Evolutionary conservation across 495 filamentous ascomycete species (phyloP).

Genomic region (Aspergillus cristatus): DNA sequence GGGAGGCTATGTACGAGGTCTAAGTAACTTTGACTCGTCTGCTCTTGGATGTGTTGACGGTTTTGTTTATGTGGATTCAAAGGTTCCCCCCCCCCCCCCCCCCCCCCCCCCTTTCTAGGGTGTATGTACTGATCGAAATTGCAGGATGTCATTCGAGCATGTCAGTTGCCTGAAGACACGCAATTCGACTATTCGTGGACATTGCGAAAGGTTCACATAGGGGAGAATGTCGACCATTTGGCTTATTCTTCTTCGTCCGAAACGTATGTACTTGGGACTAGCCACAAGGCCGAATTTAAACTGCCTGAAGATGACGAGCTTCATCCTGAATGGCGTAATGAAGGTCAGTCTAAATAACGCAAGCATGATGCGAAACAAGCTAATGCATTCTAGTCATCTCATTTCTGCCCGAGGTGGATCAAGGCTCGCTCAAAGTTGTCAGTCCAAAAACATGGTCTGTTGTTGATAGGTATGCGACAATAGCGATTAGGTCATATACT

Average conservation of each 20-base stretch:
- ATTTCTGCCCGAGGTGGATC: slow-evolving; percentile 59
- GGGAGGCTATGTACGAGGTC: slow-evolving; percentile 50
- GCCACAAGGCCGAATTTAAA: slow-evolving; percentile 56
- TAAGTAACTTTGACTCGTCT: slow-evolving; percentile 58
- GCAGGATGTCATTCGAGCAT: slow-evolving; percentile 55
- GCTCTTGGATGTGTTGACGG: slow-evolving; percentile 62
- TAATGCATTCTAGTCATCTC: slow-evolving; percentile 30
- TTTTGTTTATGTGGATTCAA: slow-evolving; percentile 67
- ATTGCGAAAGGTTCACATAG: slow-evolving; percentile 56
- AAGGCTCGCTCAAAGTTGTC: slow-evolving; percentile 62
- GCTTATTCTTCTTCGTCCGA: slow-evolving; percentile 65
- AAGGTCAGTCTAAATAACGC: slow-evolving; percentile 36
- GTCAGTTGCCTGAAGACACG: slow-evolving; percentile 52
- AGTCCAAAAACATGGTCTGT: slow-evolving; percentile 65
- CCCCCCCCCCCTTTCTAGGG: not conserved
- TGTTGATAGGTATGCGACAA: slow-evolving; percentile 56
- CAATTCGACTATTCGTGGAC: slow-evolving; percentile 66
- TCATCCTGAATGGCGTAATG: slow-evolving; percentile 67
- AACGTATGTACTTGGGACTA: slow-evolving; percentile 70
- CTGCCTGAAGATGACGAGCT: slow-evolving; percentile 77
- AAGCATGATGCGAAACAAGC: not conserved
- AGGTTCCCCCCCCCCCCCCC: slow-evolving; percentile 19
- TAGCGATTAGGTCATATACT: no score
- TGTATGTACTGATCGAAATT: slow-evolving; percentile 7
- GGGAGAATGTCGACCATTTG: slow-evolving; percentile 61